These are phyloP conservation scores for Coniosporium apollinis DNA, from an alignment of 495 filamentous ascomycete species.

Conservation along the genomic window DNA sequence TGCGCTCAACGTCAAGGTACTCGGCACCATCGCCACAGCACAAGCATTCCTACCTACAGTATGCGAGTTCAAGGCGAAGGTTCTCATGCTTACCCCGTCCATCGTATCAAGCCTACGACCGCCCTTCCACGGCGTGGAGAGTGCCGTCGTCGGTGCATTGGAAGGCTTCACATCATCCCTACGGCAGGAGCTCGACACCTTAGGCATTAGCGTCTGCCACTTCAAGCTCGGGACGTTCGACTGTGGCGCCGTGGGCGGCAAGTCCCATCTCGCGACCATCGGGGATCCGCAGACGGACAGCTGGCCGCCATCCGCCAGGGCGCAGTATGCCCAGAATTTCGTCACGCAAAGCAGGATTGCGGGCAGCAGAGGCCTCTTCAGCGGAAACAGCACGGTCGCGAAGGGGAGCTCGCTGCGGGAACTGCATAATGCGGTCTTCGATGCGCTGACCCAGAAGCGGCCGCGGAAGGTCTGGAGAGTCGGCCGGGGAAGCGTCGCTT, in stretches of 20 bases:
- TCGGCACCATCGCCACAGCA: slow-evolving; percentile 73
- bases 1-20: slow-evolving; percentile 75
- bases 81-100: slow-evolving; percentile 69
- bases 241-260: slow-evolving; percentile 23
- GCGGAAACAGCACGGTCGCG: slow-evolving; percentile 22
- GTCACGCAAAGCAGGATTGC: slow-evolving; percentile 32
- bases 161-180: slow-evolving; percentile 64
- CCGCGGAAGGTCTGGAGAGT: slow-evolving; percentile 44
- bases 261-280: slow-evolving; percentile 23
- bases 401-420: slow-evolving; percentile 54
- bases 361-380: slow-evolving; percentile 25
- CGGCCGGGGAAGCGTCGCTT: slow-evolving; percentile 63
- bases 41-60: slow-evolving; percentile 78
- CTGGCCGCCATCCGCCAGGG: slow-evolving; percentile 14
- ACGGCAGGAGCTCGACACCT: slow-evolving; percentile 51
- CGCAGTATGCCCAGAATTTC: slow-evolving; percentile 30
- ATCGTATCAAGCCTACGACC: slow-evolving; percentile 70
- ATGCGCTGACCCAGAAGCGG: slow-evolving; percentile 48
- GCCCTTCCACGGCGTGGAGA: slow-evolving; percentile 73
- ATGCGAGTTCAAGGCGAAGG: slow-evolving; percentile 33
- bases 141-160: slow-evolving; percentile 57
- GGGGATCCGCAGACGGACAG: slow-evolving; percentile 1
- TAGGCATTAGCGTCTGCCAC: slow-evolving; percentile 63
- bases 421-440: slow-evolving; percentile 73
- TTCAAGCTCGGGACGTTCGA: slow-evolving; percentile 83